Evolutionary conservation across 805 yeast genomes (phyloP).

Genomic region (Cyberlindnera nakhonratchasimensis): DNA sequence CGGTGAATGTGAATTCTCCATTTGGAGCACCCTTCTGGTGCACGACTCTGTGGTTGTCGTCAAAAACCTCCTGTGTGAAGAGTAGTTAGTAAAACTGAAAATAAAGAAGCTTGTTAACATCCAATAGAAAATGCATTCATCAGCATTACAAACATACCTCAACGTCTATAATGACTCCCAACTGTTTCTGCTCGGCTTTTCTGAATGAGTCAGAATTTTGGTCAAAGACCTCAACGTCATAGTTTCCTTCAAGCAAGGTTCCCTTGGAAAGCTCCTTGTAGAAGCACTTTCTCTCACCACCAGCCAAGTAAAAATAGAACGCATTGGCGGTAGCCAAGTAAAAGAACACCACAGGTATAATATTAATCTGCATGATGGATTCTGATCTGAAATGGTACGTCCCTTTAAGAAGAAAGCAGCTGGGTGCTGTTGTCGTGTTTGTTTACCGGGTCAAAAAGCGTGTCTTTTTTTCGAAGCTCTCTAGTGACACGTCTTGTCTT

Average conservation of each 20-base stretch:
- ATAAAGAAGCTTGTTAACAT: neutral
- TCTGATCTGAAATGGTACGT: neutral
- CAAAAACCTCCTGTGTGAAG: slow-evolving; percentile 54
- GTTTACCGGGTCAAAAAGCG: slow-evolving; percentile 9
- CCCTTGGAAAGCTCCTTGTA: slow-evolving; percentile 51
- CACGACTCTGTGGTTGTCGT: slow-evolving; percentile 71
- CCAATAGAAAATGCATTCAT: neutral
- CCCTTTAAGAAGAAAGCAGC: too few relatives aligned
- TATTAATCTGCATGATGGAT: slow-evolving; percentile 15
- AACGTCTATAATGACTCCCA: slow-evolving; percentile 41
- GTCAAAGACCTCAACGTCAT: slow-evolving; percentile 44
- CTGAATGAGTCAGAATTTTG: slow-evolving; percentile 33
- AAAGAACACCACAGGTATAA: slow-evolving; percentile 17
- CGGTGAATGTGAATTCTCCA: slow-evolving; percentile 72
- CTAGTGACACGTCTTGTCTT: slow-evolving; percentile 4
- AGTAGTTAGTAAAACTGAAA: slow-evolving; percentile 5
- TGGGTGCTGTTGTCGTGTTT: neutral
- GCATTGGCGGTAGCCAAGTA: slow-evolving; percentile 31
- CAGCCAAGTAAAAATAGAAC: slow-evolving; percentile 49
- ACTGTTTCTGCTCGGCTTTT: slow-evolving; percentile 32
- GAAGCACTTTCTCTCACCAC: slow-evolving; percentile 53
- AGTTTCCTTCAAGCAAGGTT: slow-evolving; percentile 47
- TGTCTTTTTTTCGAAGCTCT: slow-evolving; percentile 11
- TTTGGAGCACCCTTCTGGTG: slow-evolving; percentile 61
- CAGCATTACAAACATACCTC: slow-evolving; percentile 31